These are phyloP conservation scores for Sphenostylis stenocarpa DNA, from an alignment of 306 rosid species.

Conservation along the genomic window DNA sequence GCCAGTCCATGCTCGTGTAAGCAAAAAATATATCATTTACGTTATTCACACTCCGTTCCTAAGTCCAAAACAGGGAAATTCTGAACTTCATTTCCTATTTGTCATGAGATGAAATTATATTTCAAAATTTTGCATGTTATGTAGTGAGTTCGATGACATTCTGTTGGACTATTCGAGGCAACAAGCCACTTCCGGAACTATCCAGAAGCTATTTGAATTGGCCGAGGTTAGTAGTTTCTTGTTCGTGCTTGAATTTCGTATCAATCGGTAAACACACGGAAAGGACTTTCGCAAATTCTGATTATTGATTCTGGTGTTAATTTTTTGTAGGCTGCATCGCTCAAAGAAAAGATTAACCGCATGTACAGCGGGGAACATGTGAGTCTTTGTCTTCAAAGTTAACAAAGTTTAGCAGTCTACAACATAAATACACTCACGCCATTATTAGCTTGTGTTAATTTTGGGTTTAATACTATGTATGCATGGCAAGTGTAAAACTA, in stretches of 20 bases:
- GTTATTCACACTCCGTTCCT: background rate
- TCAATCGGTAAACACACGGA: background rate
- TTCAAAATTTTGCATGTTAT: background rate
- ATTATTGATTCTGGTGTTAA: constrained; percentile 15
- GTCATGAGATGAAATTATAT: background rate
- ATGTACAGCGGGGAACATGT: constrained; percentile 76
- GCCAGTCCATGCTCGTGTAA: constrained; percentile 67
- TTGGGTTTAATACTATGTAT: background rate
- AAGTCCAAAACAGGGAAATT: background rate
- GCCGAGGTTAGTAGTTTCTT: constrained; percentile 49
- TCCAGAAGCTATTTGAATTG: constrained; percentile 61
- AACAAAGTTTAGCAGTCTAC: background rate
- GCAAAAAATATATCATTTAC: background rate
- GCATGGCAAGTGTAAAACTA: background rate
- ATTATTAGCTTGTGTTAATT: background rate
- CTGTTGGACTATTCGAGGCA: constrained; percentile 79
- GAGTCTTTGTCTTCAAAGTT: background rate
- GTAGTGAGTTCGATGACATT: constrained; percentile 61
- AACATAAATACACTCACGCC: background rate
- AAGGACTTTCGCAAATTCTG: background rate
- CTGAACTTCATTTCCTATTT: background rate
- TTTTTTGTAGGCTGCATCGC: constrained; percentile 59
- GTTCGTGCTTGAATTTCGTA: background rate
- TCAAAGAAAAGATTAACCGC: constrained; percentile 59
- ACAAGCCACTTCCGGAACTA: constrained; percentile 57